Base-by-base conservation (phyloP, 352 stramenopile species). In the Globisporangium barbulae region DNA sequence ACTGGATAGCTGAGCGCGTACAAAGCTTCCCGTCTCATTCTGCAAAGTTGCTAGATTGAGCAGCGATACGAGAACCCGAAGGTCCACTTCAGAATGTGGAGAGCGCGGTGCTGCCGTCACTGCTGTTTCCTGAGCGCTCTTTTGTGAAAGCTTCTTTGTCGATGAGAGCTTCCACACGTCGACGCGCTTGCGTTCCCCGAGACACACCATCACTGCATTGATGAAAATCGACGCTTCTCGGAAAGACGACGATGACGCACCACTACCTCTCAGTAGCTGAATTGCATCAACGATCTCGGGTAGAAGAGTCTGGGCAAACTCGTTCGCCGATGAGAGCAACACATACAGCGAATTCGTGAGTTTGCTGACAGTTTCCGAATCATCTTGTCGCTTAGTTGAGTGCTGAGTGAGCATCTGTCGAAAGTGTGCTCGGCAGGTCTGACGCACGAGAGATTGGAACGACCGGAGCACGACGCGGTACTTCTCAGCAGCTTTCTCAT, bases 1-100 rank as follows among this genome's bases (percentile, higher is more conserved):
- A 45, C 53, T 70, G 12, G 78, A 88, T 28, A 88, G 74, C 42
- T 85, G 74, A 35, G 59, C 49, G 2, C 76, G 70, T 30, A 74
- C 73, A 47, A 88, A 83, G 13, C 63, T 49, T n/a, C 76, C 70
- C n/a, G 58, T 70, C 2, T 68, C 52, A 45, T 69, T 67, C 30
- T 63, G 49, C 21, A 31, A 59, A n/a, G 53, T 67, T n/a, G 64
- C 68, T n/a, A 85, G 22, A 22, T 37, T 41, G 56, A 39, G 48
- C 54, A 53, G 78, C 42, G 44, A 81, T 13, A 44, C 70, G 58
- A 68, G 59, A 53, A 61, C 64, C 31, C 48, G 64, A 13, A 60
- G 41, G 7, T 61, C 64, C 17, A 67, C 12, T 41, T 68, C 55
- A n/a, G 9, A 25, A 31, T 39, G 39, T 33, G 25, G 61, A 47